A percentile compares a stretch with the other conserved stretches of the same genome.
phyloP scores from a whole-genome alignment of 2,329 filamentous ascomycete genomes.

The Laburnicola sp. region DNA sequence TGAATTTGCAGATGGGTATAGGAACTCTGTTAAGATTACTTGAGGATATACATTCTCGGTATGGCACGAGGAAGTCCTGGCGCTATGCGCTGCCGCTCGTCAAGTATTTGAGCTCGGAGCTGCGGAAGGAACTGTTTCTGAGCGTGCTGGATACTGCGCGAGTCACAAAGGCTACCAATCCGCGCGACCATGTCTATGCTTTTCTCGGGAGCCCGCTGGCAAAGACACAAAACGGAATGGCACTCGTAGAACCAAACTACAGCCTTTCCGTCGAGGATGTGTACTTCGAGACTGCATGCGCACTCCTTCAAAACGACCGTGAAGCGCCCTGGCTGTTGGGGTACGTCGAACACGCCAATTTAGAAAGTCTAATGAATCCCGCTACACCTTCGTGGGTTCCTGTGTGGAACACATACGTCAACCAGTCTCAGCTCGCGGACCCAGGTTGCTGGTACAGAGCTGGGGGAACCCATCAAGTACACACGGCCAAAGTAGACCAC shows the following conservation, averaged over 20 bases:
- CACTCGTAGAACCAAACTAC: neutral
- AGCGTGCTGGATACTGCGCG: neutral
- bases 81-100: neutral
- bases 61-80: neutral
- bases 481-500: neutral
- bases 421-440: neutral
- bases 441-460: neutral
- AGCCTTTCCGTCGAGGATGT: neutral
- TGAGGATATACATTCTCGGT: neutral
- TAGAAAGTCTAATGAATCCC: neutral
- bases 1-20: neutral
- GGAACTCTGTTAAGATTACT: neutral
- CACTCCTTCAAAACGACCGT: neutral
- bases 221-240: neutral
- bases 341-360: neutral
- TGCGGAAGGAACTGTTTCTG: neutral
- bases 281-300: neutral
- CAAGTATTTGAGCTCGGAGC: neutral
- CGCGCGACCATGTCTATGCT: conserved; percentile 10
- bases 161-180: conserved; percentile 3
- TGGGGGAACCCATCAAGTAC: neutral
- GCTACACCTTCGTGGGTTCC: neutral
- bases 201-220: conserved; percentile 11
- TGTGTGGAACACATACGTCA: neutral
- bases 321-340: neutral